phyloP scores from a whole-genome alignment of 352 stramenopile species.

The Globisporangium parvum region DNA sequence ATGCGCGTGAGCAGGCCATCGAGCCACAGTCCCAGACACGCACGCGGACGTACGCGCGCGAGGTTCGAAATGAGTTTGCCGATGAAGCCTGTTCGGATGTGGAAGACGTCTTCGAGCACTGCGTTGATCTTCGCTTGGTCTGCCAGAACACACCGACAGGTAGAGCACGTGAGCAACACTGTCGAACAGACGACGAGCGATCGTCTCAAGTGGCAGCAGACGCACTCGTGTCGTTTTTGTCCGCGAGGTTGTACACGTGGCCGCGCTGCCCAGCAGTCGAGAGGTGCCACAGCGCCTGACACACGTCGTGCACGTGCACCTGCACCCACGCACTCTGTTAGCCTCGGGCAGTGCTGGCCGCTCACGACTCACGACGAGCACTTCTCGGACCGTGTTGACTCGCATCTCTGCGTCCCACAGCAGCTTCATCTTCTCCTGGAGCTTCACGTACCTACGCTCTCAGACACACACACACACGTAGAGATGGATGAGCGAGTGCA shows the following conservation, averaged over 20 bases:
- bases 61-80: slow-evolving; percentile 84
- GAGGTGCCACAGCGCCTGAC: slow-evolving; percentile 71
- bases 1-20: not conserved
- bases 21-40: not conserved
- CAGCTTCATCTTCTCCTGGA: slow-evolving; percentile 86
- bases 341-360: not conserved
- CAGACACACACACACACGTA: not conserved
- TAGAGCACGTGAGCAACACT: too few species aligned
- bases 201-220: not conserved
- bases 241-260: slow-evolving; percentile 82
- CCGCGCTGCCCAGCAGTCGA: slow-evolving; percentile 38
- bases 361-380: too few species aligned
- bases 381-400: slow-evolving; percentile 61
- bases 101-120: slow-evolving; percentile 71
- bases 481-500: not conserved
- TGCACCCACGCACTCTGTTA: slow-evolving; percentile 3
- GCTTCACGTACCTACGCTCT: slow-evolving; percentile 58
- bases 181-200: not conserved
- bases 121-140: slow-evolving; percentile 77
- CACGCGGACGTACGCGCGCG: slow-evolving; percentile 28
- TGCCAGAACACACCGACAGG: too few species aligned
- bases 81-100: slow-evolving; percentile 80
- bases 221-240: slow-evolving; percentile 84
- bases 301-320: slow-evolving; percentile 80
- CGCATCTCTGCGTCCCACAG: slow-evolving; percentile 85